Conservation (phyloP, 2,329 filamentous ascomycete species). For the Epichloe sp. region DNA sequence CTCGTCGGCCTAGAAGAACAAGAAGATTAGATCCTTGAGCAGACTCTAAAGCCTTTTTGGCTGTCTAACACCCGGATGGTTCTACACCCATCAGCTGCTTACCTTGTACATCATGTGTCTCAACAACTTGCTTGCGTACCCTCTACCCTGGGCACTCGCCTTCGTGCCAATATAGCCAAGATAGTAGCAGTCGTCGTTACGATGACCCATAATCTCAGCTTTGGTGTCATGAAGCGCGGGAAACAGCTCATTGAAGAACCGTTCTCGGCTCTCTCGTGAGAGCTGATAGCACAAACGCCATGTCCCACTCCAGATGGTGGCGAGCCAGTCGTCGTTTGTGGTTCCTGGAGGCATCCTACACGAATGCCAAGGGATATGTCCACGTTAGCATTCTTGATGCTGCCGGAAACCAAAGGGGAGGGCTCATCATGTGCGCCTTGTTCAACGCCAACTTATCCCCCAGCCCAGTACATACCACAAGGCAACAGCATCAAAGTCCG, state of each 20-base stretch:
- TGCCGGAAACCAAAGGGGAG: neutral
- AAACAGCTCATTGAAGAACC: constrained; percentile 67
- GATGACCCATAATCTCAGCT: constrained; percentile 50
- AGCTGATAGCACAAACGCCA: constrained; percentile 68
- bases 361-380: neutral
- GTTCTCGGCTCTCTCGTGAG: constrained; percentile 54
- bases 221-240: constrained; percentile 65
- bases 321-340: constrained; percentile 61
- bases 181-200: constrained; percentile 61
- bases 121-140: constrained; percentile 60
- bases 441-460: too few relatives aligned
- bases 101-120: constrained; percentile 54
- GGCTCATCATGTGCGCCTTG: too few relatives aligned
- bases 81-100: constrained; percentile 4
- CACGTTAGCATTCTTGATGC: neutral
- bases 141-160: constrained; percentile 54
- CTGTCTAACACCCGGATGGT: too few relatives aligned
- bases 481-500: constrained; percentile 64
- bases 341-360: constrained; percentile 61
- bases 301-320: constrained; percentile 59
- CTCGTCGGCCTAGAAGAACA: constrained; percentile 44
- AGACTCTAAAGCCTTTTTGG: too few relatives aligned
- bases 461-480: constrained; percentile 45
- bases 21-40: constrained; percentile 14
- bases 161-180: constrained; percentile 74